These are phyloP conservation scores for Solanum virginianum DNA, from an alignment of 257 asterid species.

Conservation along the genomic window DNA sequence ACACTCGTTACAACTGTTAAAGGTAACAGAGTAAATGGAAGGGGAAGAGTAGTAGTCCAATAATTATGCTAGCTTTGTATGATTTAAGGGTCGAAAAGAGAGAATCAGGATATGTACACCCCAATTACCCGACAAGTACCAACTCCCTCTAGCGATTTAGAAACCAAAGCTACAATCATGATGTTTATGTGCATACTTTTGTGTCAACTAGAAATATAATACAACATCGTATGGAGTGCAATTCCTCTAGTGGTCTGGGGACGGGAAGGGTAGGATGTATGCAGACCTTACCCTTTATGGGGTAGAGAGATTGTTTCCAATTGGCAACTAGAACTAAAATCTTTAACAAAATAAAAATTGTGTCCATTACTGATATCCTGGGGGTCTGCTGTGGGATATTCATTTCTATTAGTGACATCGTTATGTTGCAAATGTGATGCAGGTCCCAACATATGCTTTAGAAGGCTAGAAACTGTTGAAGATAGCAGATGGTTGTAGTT, in stretches of 20 bases:
- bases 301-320: background rate
- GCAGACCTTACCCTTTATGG: background rate
- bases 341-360: background rate
- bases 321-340: background rate
- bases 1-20: background rate
- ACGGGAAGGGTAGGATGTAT: background rate
- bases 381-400: background rate
- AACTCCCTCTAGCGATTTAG: background rate
- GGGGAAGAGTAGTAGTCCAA: background rate
- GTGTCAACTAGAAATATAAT: background rate
- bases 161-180: background rate
- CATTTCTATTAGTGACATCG: background rate
- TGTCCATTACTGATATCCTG: background rate
- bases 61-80: background rate
- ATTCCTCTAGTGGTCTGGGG: background rate
- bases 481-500: conserved; percentile 2
- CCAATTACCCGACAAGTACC: background rate
- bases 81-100: background rate
- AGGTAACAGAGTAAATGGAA: background rate
- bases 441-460: conserved; percentile 64
- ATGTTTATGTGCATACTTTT: background rate
- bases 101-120: background rate
- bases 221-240: background rate
- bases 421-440: conserved; percentile 11
- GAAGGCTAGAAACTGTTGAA: conserved; percentile 35